A percentile compares a stretch with the other conserved stretches of the same genome.
These are phyloP conservation scores for Tirmania nivea DNA, from an alignment of 495 filamentous ascomycete genomes.

Conservation along the genomic window DNA sequence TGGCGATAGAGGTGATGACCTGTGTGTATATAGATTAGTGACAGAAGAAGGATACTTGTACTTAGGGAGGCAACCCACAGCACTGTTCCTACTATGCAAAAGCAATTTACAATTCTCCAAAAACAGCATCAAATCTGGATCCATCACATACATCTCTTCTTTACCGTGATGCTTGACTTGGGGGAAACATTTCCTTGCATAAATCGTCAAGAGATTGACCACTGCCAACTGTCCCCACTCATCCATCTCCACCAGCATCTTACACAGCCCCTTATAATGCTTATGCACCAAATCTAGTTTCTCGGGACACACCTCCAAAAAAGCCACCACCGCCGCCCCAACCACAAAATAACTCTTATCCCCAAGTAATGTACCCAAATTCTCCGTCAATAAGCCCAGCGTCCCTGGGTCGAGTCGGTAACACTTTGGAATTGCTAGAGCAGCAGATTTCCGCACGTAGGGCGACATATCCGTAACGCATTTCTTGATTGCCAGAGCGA, in stretches of 20 bases:
- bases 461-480: constrained; percentile 86
- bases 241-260: constrained; percentile 94
- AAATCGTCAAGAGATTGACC: constrained; percentile 56
- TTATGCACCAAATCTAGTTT: constrained; percentile 71
- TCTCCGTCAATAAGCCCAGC: constrained; percentile 61
- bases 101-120: constrained; percentile 59
- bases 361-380: constrained; percentile 50
- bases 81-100: constrained; percentile 80
- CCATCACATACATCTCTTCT: constrained; percentile 35
- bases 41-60: background rate
- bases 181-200: constrained; percentile 68
- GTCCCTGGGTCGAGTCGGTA: constrained; percentile 80
- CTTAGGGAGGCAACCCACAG: constrained; percentile 23
- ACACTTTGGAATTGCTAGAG: constrained; percentile 91
- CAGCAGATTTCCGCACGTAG: constrained; percentile 77
- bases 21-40: background rate
- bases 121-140: constrained; percentile 67
- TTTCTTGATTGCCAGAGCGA: constrained; percentile 83
- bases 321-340: constrained; percentile 75
- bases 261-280: constrained; percentile 62
- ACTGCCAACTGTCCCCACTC: constrained; percentile 87
- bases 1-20: constrained; percentile 63
- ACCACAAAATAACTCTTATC: constrained; percentile 91
- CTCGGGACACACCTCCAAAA: constrained; percentile 70
- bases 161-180: constrained; percentile 61